Evolutionary conservation across 1,284 basidiomycete genomes (phyloP).

Genomic region (Malassezia brasiliensis): DNA sequence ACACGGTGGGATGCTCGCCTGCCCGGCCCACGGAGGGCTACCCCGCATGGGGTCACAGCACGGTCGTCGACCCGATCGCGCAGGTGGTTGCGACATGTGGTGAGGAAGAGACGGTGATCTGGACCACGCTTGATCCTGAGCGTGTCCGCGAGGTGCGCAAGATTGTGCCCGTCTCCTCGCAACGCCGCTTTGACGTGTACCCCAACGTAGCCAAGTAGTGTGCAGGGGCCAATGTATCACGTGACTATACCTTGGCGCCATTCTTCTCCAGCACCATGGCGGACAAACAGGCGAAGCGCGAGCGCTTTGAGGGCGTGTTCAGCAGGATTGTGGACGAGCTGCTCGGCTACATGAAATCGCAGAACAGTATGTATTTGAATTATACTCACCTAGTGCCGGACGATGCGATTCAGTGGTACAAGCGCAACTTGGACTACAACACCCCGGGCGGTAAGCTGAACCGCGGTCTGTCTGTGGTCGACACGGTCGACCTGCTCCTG

Average conservation of each 20-base stretch:
- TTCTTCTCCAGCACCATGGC: constrained; percentile 8
- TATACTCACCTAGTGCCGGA: constrained; percentile 55
- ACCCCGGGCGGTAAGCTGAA: constrained; percentile 94
- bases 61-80: constrained; percentile 54
- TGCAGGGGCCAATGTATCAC: constrained; percentile 2
- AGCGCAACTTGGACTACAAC: constrained; percentile 69
- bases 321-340: constrained; percentile 55
- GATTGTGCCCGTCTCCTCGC: constrained; percentile 35
- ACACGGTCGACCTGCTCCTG: constrained; percentile 74
- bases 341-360: constrained; percentile 57
- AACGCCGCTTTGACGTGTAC: constrained; percentile 39
- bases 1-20: constrained; percentile 87
- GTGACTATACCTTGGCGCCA: background rate
- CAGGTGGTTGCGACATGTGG: constrained; percentile 66
- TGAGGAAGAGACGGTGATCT: constrained; percentile 68
- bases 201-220: constrained; percentile 24
- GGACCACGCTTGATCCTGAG: constrained; percentile 30
- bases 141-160: constrained; percentile 27
- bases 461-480: constrained; percentile 85
- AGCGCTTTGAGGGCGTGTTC: constrained; percentile 53
- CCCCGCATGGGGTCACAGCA: constrained; percentile 44
- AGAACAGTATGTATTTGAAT: constrained; percentile 3
- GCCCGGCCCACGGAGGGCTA: constrained; percentile 63
- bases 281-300: constrained; percentile 45
- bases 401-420: constrained; percentile 73